Conservation (phyloP, 805 yeast genomes). For the Isabelozyma gotoi region DNA sequence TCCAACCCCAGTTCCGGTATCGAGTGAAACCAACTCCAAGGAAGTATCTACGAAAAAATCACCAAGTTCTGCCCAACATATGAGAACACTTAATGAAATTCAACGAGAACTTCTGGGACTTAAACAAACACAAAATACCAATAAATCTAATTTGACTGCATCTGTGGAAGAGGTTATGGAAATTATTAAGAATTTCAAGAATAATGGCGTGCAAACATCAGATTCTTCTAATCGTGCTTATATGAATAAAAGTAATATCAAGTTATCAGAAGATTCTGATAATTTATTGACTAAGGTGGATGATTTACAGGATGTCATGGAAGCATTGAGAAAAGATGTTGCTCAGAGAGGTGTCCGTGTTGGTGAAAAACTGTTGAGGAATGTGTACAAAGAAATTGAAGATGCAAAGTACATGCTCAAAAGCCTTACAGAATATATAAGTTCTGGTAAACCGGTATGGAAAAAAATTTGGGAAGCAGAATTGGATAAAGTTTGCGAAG, state of each 20-base stretch:
- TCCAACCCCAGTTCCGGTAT: conserved; percentile 8
- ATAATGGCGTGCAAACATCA: conserved; percentile 38
- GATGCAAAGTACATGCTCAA: conserved; percentile 54
- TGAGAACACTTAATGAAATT: conserved; percentile 41
- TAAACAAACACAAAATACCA: conserved; percentile 52
- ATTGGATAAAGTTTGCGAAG: conserved; percentile 86
- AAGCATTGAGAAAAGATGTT: conserved; percentile 84
- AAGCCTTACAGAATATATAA: conserved; percentile 59
- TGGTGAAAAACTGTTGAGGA: conserved; percentile 65
- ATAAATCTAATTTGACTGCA: conserved; percentile 40
- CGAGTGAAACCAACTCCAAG: conserved; percentile 4
- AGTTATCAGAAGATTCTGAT: conserved; percentile 77
- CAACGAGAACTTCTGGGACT: conserved; percentile 59
- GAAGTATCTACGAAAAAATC: neutral
- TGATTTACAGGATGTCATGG: conserved; percentile 89
- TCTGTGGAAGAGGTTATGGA: conserved; percentile 44
- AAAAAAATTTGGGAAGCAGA: conserved; percentile 90
- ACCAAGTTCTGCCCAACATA: conserved; percentile 3
- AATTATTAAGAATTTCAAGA: conserved; percentile 53
- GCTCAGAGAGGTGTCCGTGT: conserved; percentile 89
- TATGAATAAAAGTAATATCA: conserved; percentile 73
- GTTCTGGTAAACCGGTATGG: conserved; percentile 79
- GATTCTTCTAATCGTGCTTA: conserved; percentile 49
- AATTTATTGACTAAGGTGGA: conserved; percentile 74
- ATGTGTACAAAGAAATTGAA: conserved; percentile 62